Conservation (phyloP, 345 rosid species). For the Rhizophora apiculata region DNA sequence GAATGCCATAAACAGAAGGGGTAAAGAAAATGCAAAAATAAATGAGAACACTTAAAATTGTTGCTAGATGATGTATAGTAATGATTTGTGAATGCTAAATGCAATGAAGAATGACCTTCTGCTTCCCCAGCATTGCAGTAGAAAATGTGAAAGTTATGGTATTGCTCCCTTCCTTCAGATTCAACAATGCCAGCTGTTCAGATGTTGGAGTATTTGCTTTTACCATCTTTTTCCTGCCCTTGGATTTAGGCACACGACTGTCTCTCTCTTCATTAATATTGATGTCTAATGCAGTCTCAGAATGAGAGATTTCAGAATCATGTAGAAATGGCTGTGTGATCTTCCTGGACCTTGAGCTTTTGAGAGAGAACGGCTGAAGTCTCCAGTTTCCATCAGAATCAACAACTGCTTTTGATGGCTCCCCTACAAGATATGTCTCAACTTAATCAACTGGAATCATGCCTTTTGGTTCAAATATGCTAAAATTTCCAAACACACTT, state of each 20-base stretch:
- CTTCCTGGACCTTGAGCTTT: slow-evolving; percentile 41
- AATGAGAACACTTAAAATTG: neutral
- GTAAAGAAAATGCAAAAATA: slow-evolving; percentile 10
- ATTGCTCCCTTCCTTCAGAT: slow-evolving; percentile 80
- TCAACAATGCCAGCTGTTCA: slow-evolving; percentile 72
- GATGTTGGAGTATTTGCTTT: slow-evolving; percentile 74
- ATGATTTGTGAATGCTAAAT: slow-evolving; percentile 7
- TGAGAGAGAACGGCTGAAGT: slow-evolving; percentile 79
- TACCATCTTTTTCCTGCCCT: slow-evolving; percentile 46
- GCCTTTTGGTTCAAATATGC: slow-evolving; percentile 49
- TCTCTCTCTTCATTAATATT: slow-evolving; percentile 27
- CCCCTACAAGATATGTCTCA: slow-evolving; percentile 40
- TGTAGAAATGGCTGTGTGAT: slow-evolving; percentile 22
- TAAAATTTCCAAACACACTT: slow-evolving; percentile 47
- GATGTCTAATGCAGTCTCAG: slow-evolving; percentile 33
- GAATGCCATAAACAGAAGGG: slow-evolving; percentile 5
- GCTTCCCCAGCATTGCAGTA: slow-evolving; percentile 86
- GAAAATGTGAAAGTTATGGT: slow-evolving; percentile 74
- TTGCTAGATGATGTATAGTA: slow-evolving; percentile 10
- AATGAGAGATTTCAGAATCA: slow-evolving; percentile 25
- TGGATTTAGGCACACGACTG: slow-evolving; percentile 30
- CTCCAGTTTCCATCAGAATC: slow-evolving; percentile 67
- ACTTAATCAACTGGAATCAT: slow-evolving; percentile 50
- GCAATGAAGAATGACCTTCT: slow-evolving; percentile 51
- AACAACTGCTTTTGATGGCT: slow-evolving; percentile 37